Evolutionary conservation across 2,329 filamentous ascomycete genomes (phyloP).

Genomic region (Emmonsia crescens): DNA sequence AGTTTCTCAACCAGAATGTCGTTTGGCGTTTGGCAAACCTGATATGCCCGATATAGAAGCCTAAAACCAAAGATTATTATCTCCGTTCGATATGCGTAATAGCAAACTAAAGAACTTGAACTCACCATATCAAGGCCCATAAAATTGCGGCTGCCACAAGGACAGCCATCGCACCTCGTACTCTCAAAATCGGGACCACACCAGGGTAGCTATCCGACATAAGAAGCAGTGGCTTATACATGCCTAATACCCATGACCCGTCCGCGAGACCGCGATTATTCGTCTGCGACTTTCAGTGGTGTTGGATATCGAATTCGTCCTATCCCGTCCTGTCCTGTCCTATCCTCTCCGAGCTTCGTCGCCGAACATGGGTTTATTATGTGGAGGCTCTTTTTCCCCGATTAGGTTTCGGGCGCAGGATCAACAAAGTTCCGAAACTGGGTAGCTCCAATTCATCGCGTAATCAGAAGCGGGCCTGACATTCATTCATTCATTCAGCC

Average conservation of each 20-base stretch:
- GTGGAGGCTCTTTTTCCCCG: not conserved
- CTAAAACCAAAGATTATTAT: conserved; percentile 33
- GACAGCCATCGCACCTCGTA: conserved; percentile 40
- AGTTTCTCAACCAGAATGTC: conserved; percentile 83
- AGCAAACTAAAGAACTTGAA: not conserved
- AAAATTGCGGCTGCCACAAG: conserved; percentile 38
- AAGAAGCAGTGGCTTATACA: conserved; percentile 37
- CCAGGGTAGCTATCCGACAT: conserved; percentile 37
- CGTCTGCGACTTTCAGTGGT: not conserved
- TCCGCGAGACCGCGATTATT: not conserved
- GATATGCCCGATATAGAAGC: conserved; percentile 75
- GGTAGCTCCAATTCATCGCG: not conserved
- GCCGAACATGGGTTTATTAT: not conserved
- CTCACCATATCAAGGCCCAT: conserved; percentile 41
- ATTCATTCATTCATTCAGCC: too few species aligned
- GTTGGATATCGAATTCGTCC: not conserved
- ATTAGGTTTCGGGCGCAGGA: not conserved
- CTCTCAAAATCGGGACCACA: conserved; percentile 36
- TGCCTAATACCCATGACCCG: conserved; percentile 29
- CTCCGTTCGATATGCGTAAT: not conserved
- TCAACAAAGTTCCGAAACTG: not conserved
- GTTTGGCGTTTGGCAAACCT: conserved; percentile 82
- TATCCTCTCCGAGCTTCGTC: not conserved
- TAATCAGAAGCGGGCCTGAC: not conserved
- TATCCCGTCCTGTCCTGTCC: too few species aligned